These are phyloP conservation scores for Euphorbia pulcherrima DNA, from an alignment of 345 rosid genomes.

Conservation along the genomic window DNA sequence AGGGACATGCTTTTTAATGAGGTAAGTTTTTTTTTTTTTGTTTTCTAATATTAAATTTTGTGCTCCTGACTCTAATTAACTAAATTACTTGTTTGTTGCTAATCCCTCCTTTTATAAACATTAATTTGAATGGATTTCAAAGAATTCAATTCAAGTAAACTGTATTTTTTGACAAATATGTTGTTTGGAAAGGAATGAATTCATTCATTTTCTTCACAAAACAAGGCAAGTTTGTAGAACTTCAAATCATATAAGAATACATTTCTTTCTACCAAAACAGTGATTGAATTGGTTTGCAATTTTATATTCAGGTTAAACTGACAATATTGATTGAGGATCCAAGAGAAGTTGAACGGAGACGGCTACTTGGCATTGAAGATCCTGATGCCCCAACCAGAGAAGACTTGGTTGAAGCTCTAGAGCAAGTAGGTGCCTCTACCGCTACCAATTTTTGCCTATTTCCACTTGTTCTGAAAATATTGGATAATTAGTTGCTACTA, in stretches of 20 bases:
- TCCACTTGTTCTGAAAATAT: no score
- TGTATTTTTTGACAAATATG: no score
- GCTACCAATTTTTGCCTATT: background rate
- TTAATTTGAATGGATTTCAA: no score
- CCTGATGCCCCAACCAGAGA: slow-evolving; percentile 74
- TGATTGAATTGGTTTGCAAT: no score
- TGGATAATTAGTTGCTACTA: no score
- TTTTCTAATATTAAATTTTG: background rate
- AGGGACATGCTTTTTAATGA: slow-evolving; percentile 88
- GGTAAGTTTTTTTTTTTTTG: slow-evolving; percentile 29
- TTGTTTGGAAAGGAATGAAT: no score
- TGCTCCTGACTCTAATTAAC: background rate
- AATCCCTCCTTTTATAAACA: no score
- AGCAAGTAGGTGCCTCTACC: slow-evolving; percentile 37
- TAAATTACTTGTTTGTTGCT: background rate
- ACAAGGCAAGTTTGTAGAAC: no score
- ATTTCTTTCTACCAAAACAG: no score
- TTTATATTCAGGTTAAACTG: slow-evolving; percentile 56
- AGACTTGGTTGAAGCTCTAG: slow-evolving; percentile 76
- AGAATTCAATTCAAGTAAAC: no score
- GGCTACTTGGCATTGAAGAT: slow-evolving; percentile 80
- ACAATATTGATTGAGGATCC: slow-evolving; percentile 88
- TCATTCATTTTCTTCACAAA: no score
- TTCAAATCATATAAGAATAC: no score
- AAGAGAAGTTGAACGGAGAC: slow-evolving; percentile 78